Evolutionary conservation across 2,329 filamentous ascomycete genomes (phyloP).

Genomic region (Ceratocystis smalleyi): DNA sequence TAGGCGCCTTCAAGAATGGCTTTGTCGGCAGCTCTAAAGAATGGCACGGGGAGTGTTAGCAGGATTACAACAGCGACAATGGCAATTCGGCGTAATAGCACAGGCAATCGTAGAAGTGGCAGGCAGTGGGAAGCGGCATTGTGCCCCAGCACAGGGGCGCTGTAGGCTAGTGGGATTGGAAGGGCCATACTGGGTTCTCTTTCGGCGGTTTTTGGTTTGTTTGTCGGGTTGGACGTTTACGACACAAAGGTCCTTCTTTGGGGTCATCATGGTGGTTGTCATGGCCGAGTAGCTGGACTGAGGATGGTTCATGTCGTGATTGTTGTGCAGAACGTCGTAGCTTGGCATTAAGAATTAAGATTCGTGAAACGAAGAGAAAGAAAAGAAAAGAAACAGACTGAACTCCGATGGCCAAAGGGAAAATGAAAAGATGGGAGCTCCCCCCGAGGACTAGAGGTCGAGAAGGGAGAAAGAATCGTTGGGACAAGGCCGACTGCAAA

Average conservation of each 20-base stretch:
- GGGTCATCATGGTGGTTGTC: constrained; percentile 11
- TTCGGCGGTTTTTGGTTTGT: constrained; percentile 18
- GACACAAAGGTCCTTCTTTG: constrained; percentile 17
- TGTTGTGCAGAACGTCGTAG: constrained; percentile 11
- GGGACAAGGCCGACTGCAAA: not conserved
- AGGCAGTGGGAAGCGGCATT: too few relatives aligned
- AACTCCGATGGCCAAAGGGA: not conserved
- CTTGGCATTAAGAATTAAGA: constrained; percentile 17
- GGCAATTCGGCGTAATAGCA: not conserved
- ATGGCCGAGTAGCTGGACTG: constrained; percentile 10
- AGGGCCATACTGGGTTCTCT: constrained; percentile 17
- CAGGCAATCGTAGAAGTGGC: too few relatives aligned
- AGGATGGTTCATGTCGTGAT: constrained; percentile 12
- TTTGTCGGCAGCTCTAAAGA: constrained; percentile 72
- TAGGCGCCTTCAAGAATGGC: constrained; percentile 77
- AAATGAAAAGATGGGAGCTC: constrained; percentile 1
- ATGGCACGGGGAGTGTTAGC: constrained; percentile 15
- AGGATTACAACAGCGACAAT: constrained; percentile 7
- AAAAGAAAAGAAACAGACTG: constrained; percentile 5
- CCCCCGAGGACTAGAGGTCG: not conserved
- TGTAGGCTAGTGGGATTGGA: not conserved
- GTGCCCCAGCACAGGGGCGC: too few relatives aligned
- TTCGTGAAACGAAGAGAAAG: constrained; percentile 1
- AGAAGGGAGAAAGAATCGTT: not conserved
- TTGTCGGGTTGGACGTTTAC: constrained; percentile 18